phyloP scores from a whole-genome alignment of 1,284 basidiomycete species.

The Pholiota adiposa region DNA sequence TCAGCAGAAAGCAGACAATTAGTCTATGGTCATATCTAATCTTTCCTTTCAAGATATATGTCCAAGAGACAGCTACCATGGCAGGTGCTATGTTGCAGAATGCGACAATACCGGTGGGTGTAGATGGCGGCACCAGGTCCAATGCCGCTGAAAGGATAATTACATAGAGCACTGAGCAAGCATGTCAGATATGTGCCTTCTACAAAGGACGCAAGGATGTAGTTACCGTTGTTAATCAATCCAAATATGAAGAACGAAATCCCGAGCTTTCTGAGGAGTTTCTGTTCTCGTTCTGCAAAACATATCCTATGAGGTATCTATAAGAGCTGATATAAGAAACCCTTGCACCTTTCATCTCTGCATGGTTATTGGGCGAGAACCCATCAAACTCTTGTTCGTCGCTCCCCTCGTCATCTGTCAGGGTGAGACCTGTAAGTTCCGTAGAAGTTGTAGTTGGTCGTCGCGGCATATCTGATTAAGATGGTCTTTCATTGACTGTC shows the following conservation, averaged over 20 bases:
- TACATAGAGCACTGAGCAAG: constrained; percentile 80
- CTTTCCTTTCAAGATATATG: constrained; percentile 83
- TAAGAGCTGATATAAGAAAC: neutral
- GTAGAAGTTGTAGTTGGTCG: neutral
- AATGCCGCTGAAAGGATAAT: constrained; percentile 96
- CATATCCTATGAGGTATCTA: neutral
- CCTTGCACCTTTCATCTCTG: neutral
- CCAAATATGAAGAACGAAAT: constrained; percentile 65
- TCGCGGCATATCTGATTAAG: neutral
- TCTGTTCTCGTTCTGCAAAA: constrained; percentile 4
- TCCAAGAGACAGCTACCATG: constrained; percentile 86
- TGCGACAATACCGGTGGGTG: constrained; percentile 91
- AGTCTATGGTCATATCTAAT: constrained; percentile 81
- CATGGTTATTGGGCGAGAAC: neutral
- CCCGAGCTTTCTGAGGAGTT: constrained; percentile 43
- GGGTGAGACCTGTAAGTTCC: neutral
- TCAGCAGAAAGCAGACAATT: constrained; percentile 75
- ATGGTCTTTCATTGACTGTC: no score
- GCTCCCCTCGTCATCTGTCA: neutral
- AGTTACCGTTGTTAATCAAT: constrained; percentile 60
- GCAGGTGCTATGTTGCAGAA: constrained; percentile 91
- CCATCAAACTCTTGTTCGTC: neutral
- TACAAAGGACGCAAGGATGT: neutral
- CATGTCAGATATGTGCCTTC: neutral
- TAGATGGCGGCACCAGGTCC: constrained; percentile 89